Conservation (phyloP, 768 basidiomycete genomes). For the Suillus occidentalis region DNA sequence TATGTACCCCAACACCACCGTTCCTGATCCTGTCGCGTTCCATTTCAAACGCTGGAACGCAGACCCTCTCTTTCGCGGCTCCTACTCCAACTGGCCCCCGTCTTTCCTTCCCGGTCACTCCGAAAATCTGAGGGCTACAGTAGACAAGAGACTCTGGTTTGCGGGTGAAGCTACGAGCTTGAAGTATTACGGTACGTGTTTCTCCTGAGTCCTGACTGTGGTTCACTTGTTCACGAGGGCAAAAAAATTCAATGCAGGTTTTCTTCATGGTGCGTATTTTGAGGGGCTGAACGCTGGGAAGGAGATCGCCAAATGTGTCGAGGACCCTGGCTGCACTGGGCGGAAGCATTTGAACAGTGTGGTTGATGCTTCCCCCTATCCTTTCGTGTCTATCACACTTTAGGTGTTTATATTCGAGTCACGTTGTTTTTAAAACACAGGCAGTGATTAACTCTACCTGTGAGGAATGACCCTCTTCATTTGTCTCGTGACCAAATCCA, state of each 20-base stretch:
- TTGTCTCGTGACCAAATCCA: neutral
- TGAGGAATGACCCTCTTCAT: neutral
- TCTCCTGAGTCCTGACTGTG: neutral
- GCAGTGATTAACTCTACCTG: neutral
- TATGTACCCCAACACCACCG: conserved; percentile 56
- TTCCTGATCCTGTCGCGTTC: conserved; percentile 59
- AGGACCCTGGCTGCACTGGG: conserved; percentile 23
- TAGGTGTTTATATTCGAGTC: neutral
- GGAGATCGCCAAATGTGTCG: conserved; percentile 44
- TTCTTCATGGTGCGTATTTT: conserved; percentile 58
- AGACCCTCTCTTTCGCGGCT: conserved; percentile 44
- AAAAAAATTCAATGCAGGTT: conserved; percentile 36
- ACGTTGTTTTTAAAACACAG: neutral
- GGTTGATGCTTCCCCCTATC: conserved; percentile 36
- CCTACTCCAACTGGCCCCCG: conserved; percentile 72
- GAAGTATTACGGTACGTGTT: conserved; percentile 55
- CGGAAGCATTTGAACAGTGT: conserved; percentile 28
- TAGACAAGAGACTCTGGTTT: conserved; percentile 54
- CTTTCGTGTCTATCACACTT: conserved; percentile 7
- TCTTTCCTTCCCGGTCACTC: conserved; percentile 54
- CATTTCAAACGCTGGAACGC: conserved; percentile 54
- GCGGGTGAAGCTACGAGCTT: conserved; percentile 62
- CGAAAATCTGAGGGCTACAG: conserved; percentile 56
- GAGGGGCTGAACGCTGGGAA: conserved; percentile 47
- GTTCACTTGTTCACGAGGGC: conserved; percentile 5